These are phyloP conservation scores for Tolypocladium amazonense DNA, from an alignment of 2,329 filamentous ascomycete species.

Conservation along the genomic window DNA sequence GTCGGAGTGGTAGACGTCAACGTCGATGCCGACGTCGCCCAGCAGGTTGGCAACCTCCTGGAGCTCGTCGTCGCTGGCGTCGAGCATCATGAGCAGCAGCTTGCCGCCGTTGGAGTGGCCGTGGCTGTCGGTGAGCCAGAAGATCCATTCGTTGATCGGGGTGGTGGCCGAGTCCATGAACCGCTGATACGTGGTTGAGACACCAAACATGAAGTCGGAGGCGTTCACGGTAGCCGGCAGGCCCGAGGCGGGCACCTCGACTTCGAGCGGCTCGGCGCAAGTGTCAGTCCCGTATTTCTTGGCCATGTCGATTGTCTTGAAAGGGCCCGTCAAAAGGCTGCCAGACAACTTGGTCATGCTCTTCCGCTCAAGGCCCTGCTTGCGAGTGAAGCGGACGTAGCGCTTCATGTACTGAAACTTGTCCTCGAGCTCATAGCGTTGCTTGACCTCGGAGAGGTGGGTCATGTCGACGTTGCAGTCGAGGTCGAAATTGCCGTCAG, in stretches of 20 bases:
- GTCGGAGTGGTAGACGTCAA: conserved; percentile 45
- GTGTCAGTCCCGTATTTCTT: conserved; percentile 24
- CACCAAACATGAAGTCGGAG: conserved; percentile 47
- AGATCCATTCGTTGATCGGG: conserved; percentile 47
- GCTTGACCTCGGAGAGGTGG: conserved; percentile 32
- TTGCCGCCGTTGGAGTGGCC: conserved; percentile 47
- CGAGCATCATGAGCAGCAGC: conserved; percentile 41
- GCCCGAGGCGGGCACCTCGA: conserved; percentile 39
- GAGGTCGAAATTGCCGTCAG: conserved; percentile 22
- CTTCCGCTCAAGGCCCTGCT: conserved; percentile 35
- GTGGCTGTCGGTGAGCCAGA: conserved; percentile 47
- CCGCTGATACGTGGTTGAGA: conserved; percentile 46
- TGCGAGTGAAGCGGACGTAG: conserved; percentile 40
- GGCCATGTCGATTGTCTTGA: conserved; percentile 36
- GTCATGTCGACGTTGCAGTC: conserved; percentile 39
- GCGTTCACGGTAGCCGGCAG: conserved; percentile 40
- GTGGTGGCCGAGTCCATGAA: conserved; percentile 40
- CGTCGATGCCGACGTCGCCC: conserved; percentile 39
- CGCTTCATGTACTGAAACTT: conserved; percentile 46
- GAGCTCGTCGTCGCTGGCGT: conserved; percentile 40
- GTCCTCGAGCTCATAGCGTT: conserved; percentile 36
- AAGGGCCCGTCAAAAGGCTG: conserved; percentile 34
- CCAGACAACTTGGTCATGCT: conserved; percentile 40
- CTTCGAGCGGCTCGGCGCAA: conserved; percentile 38
- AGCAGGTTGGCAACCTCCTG: conserved; percentile 36